phyloP scores from a whole-genome alignment of 176 grass and related monocot species.

The Carex scoparia region DNA sequence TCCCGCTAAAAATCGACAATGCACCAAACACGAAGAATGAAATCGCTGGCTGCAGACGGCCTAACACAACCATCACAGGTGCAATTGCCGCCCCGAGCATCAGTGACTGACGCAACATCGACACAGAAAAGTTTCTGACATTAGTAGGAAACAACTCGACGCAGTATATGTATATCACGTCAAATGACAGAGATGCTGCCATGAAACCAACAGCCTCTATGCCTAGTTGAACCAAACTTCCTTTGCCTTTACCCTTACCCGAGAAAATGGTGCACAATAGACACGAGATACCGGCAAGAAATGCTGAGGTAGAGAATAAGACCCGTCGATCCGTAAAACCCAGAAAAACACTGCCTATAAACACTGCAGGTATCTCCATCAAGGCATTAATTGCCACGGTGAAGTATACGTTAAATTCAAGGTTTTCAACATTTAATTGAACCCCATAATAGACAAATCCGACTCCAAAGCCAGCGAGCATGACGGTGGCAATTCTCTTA shows the following conservation, averaged over 20 bases:
- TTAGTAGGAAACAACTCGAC: constrained; percentile 41
- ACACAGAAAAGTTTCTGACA: constrained; percentile 35
- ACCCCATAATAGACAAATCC: constrained; percentile 55
- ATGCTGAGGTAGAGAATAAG: constrained; percentile 35
- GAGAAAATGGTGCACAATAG: constrained; percentile 34
- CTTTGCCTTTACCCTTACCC: constrained; percentile 15
- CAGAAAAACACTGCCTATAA: constrained; percentile 39
- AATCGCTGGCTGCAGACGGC: constrained; percentile 11
- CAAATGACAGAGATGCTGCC: constrained; percentile 37
- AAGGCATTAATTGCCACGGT: constrained; percentile 37
- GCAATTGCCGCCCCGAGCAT: constrained; percentile 39
- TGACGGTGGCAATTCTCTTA: constrained; percentile 24
- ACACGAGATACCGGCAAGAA: constrained; percentile 25
- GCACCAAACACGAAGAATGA: constrained; percentile 29
- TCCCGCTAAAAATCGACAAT: constrained; percentile 18
- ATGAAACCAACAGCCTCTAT: constrained; percentile 44
- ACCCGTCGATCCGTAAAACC: constrained; percentile 23
- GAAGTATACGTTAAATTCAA: constrained; percentile 48
- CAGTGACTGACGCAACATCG: constrained; percentile 36
- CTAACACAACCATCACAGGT: constrained; percentile 26
- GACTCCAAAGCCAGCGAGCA: constrained; percentile 36
- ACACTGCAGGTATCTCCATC: constrained; percentile 52
- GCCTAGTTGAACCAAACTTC: constrained; percentile 32
- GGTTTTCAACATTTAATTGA: constrained; percentile 50
- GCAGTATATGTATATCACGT: constrained; percentile 35